Base-by-base conservation (phyloP, 805 yeast genomes). In the Diddensiella caesifluorescens region DNA sequence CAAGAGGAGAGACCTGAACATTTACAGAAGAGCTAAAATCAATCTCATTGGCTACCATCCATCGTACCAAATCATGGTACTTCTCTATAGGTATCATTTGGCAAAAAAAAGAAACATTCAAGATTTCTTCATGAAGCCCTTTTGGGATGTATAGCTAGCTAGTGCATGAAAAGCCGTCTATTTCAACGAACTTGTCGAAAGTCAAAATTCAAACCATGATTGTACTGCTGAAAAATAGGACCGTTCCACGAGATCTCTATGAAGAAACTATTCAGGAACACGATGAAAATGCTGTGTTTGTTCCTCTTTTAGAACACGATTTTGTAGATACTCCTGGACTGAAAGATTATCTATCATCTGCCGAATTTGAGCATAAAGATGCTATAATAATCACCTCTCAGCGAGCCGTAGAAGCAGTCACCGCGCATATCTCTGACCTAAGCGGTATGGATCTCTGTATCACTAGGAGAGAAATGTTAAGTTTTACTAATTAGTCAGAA, bases 341-440 rank as follows among this genome's bases (percentile, higher is more conserved):
- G 3, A 55, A 69, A 2, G 48, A 53, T 0, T 70, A 71, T 38
- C 62, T 87, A 7, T 54, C 54, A 2, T 68, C 77, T 4, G 54
- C 55, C 0, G 65, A 63, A 6, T 77, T 75, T 46, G 45, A 73
- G 0, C 35, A 53, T 1, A 52, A 69, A 22, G 69, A 71, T 30
- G 74, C 79, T 0, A 61, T 87, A 27, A 81, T 90, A 6, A 78
- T 90, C 3, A 89, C 97, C 0, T 83, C 95, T 1, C 97, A 90
- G 58, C 62, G 97, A 50, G 95, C 96, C 1, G 95, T 89, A 0
- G 96, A 89, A 52, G 80, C 86, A 4, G 20, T 48, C 19, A 40
- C n/a, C 23, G 37, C 23, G 10, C 31, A 28, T 18, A 9, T 44
- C 10, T n/a, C 10, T 3, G 16, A 15, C 7, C 21, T 42, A 5